Evolutionary conservation across 1,284 basidiomycete genomes (phyloP), one percentile per base, ranked within the genome.

Genomic region (Leccinum griseonigrum): DNA sequence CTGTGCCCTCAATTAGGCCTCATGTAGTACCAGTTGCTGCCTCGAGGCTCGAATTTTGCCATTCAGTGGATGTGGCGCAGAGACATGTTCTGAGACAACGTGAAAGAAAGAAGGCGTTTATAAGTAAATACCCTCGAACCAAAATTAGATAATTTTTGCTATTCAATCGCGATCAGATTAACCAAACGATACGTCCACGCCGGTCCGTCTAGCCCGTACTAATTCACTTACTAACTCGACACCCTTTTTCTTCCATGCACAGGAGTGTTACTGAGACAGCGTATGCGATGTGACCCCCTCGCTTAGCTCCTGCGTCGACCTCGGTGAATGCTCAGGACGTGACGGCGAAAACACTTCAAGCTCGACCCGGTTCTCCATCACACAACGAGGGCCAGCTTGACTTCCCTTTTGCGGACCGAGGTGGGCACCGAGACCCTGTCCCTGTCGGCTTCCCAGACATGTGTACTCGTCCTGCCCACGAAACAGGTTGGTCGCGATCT

Each of bases 401-500:
- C 55, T 34, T 29, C 56, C 60, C 8, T 14, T 40, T 56, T 59
- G 51, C 36, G 48, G 51, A 31, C 26, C 6, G n/a, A 60, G 31
- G 13, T 36, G 31, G 28, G 53, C 14, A 14, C 43, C 60, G 29
- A 38, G 56, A 18, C 48, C 48, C 48, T 50, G 46, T 48, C 22
- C 46, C 46, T 48, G 48, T 50, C 46, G 59, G 53, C 29, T 32
- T 7, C 18, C 8, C 7, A 28, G 32, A 31, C 26, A 62, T 46
- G 46, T 58, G 52, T 68, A 70, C 14, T 63, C 64, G 22, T 58
- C 57, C 43, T 67, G 66, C 10, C 64, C 69, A 10, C 22, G 63
- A 54, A 73, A 74, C 55, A 63, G 52, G 60, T 73, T 75, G 56
- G 64, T 64, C 14, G 54, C 63, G 4, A 76, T 71, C 56, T 73